Evolutionary conservation across 2,329 filamentous ascomycete species (phyloP).

Genomic region (Clarireedia monteithiana): DNA sequence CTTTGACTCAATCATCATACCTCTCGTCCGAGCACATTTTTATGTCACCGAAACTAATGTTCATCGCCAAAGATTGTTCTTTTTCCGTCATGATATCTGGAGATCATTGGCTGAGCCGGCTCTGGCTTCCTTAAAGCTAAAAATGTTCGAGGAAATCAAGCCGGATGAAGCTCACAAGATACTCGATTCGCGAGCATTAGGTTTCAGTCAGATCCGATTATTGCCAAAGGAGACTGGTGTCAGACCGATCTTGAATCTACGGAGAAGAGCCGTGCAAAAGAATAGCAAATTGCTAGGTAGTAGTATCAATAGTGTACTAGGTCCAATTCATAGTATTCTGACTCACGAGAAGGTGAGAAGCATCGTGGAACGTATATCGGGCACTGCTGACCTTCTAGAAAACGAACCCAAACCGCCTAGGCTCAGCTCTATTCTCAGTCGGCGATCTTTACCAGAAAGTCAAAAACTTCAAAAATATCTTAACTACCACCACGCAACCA

Average conservation of each 20-base stretch:
- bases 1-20: slow-evolving; percentile 86
- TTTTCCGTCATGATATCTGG: slow-evolving; percentile 94
- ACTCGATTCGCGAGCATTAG: slow-evolving; percentile 56
- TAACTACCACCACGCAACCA: slow-evolving; percentile 34
- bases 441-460: slow-evolving; percentile 71
- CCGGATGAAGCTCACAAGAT: slow-evolving; percentile 46
- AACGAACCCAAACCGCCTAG: slow-evolving; percentile 53
- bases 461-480: slow-evolving; percentile 54
- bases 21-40: slow-evolving; percentile 79
- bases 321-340: slow-evolving; percentile 68
- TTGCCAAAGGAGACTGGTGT: slow-evolving; percentile 73
- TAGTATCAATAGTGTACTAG: slow-evolving; percentile 64
- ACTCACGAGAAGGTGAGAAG: slow-evolving; percentile 64
- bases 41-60: slow-evolving; percentile 87
- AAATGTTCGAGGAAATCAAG: slow-evolving; percentile 74
- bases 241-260: slow-evolving; percentile 81
- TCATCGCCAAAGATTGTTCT: slow-evolving; percentile 77
- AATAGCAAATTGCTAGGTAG: slow-evolving; percentile 49
- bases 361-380: neutral
- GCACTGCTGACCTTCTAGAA: slow-evolving; percentile 28
- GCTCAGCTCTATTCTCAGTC: slow-evolving; percentile 73
- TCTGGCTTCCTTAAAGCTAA: slow-evolving; percentile 55
- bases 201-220: slow-evolving; percentile 71
- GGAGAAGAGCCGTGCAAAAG: slow-evolving; percentile 50
- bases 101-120: slow-evolving; percentile 65